A percentile compares a stretch with the other conserved stretches of the same genome.
phyloP scores from a whole-genome alignment of 495 filamentous ascomycete genomes.

The Aspergillus indologenus region DNA sequence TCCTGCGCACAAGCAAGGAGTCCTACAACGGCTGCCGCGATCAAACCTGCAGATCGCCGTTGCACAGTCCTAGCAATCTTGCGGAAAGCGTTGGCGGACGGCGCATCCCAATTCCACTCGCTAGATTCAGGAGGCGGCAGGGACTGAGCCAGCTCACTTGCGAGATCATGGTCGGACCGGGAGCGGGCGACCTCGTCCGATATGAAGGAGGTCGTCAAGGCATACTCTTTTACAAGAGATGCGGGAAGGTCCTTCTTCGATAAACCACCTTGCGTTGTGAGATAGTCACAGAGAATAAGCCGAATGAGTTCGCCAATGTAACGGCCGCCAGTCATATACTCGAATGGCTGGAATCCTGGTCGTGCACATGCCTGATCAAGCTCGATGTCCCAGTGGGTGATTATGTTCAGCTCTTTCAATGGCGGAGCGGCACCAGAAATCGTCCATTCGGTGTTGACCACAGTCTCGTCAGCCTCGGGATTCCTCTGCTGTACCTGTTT shows the following conservation, averaged over 20 bases:
- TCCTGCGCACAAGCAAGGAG: slow-evolving; percentile 65
- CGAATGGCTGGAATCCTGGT: slow-evolving; percentile 81
- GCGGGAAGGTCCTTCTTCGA: slow-evolving; percentile 49
- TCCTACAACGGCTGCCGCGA: slow-evolving; percentile 68
- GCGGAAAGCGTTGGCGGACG: slow-evolving; percentile 53
- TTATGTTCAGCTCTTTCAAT: slow-evolving; percentile 57
- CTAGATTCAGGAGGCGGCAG: slow-evolving; percentile 48
- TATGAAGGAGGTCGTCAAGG: slow-evolving; percentile 67
- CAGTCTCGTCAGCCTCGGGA: slow-evolving; percentile 54
- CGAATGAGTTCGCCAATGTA: slow-evolving; percentile 83
- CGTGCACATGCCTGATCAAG: slow-evolving; percentile 64
- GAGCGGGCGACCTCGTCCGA: slow-evolving; percentile 58
- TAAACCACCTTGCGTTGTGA: slow-evolving; percentile 41
- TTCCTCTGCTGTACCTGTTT: slow-evolving; percentile 37
- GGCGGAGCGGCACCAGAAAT: slow-evolving; percentile 71
- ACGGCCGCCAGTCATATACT: slow-evolving; percentile 82
- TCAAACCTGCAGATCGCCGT: slow-evolving; percentile 65
- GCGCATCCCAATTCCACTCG: slow-evolving; percentile 58
- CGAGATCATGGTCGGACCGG: slow-evolving; percentile 44
- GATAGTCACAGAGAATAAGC: slow-evolving; percentile 65
- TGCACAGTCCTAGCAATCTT: slow-evolving; percentile 63
- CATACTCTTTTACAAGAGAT: slow-evolving; percentile 56
- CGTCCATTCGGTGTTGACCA: slow-evolving; percentile 86
- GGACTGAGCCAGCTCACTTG: slow-evolving; percentile 49
- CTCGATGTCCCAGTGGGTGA: slow-evolving; percentile 67